Evolutionary conservation across 106 monocot genomes (phyloP).

Genomic region (Triglochin maritima): DNA sequence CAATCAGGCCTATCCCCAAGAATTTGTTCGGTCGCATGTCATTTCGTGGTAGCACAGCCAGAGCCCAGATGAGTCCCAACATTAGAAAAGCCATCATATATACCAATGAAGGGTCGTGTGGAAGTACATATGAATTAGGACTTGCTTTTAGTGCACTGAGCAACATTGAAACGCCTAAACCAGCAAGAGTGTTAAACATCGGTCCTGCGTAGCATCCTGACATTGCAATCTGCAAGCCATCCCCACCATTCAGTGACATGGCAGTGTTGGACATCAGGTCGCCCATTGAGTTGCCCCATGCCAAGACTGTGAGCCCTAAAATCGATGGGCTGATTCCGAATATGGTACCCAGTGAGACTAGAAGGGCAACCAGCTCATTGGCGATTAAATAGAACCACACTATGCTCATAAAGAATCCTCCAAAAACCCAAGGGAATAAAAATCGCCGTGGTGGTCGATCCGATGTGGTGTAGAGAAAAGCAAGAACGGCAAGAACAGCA

Average conservation of each 20-base stretch:
- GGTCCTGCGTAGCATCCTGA: conserved; percentile 98
- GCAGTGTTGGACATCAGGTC: conserved; percentile 90
- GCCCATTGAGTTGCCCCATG: conserved; percentile 99
- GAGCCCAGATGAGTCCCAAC: conserved; percentile 50
- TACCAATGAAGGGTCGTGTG: conserved; percentile 47
- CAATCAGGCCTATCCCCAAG: conserved; percentile 58
- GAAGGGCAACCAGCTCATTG: conserved; percentile 74
- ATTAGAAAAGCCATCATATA: conserved; percentile 73
- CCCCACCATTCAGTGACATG: conserved; percentile 70
- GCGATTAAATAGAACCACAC: conserved; percentile 89
- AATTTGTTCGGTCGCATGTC: conserved; percentile 59
- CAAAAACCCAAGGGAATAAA: conserved; percentile 88
- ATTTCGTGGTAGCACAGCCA: conserved; percentile 36
- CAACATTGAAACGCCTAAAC: conserved; percentile 71
- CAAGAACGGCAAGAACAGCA: conserved; percentile 30
- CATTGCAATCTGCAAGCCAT: conserved; percentile 92
- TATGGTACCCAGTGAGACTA: conserved; percentile 70
- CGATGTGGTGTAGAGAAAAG: conserved; percentile 40
- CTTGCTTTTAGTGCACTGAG: conserved; percentile 48
- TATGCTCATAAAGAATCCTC: conserved; percentile 92
- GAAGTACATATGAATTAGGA: conserved; percentile 47
- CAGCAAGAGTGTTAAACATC: conserved; percentile 94
- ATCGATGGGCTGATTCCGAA: conserved; percentile 79
- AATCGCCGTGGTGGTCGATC: conserved; percentile 61
- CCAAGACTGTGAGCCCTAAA: conserved; percentile 83